Base-by-base conservation (phyloP, 768 basidiomycete genomes). In the Agaricus sinodeliciosus region DNA sequence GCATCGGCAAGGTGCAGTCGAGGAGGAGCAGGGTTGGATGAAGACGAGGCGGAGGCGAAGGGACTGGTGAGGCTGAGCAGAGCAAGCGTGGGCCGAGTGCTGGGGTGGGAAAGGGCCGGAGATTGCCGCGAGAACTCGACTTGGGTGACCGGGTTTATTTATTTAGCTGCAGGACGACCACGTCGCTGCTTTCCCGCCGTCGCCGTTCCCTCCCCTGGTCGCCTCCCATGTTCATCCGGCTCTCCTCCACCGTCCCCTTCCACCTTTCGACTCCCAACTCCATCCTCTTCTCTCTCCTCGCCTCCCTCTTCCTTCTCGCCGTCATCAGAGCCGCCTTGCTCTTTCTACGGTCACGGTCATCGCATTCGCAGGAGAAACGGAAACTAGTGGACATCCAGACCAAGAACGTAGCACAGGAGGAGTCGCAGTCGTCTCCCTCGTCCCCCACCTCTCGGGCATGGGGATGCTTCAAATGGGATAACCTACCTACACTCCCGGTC, bases 401-500 rank as follows among this genome's bases (percentile, higher is more conserved):
- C 4, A 57, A 59, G 48, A 59, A 49, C 22, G 55, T 49, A 6
- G 58, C 43, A 39, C 49, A 19, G 43, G 54, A 25, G 25, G 48
- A 41, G 16, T 52, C 16, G 16, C 35, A 44, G 56, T n/a, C 56
- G 22, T 19, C 28, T 3, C n/a, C 34, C 13, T 11, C 37, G 18
- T 45, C 42, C 40, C 51, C 52, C 13, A 48, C 51, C 27, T 58
- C 55, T 40, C 65, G 63, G 62, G 51, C 59, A 31, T 67, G 62
- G 64, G 66, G 64, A 45, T 61, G 67, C 45, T 58, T 69, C 35
- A 62, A 57, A 42, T 69, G 65, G 66, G 65, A 67, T 18, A 61
- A 59, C 43, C 59, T 67, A 6, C 65, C 65, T 19, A 51, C 62
- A 22, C 57, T 60, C 15, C 63, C 65, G 9, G 35, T 60, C 8